Evolutionary conservation across 345 rosid species (phyloP), one percentile per base, ranked within the genome.

Genomic region (Camelina neglecta): DNA sequence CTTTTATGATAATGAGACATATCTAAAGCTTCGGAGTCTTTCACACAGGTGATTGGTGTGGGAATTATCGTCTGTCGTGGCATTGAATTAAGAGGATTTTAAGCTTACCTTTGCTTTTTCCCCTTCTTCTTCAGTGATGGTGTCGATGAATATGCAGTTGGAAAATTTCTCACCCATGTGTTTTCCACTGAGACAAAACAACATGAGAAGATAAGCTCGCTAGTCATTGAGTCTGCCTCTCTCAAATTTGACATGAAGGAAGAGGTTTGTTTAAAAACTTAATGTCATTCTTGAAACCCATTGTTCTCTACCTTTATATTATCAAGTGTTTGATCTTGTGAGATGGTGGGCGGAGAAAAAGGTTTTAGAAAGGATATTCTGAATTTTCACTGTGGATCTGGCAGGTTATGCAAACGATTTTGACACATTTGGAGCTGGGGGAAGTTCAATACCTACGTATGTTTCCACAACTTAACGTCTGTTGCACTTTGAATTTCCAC

Each of bases 341-440:
- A 75, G 58, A 57, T 23, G 26, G 42, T 48, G 39, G 35, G 81
- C 38, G 39, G 23, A 60, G 18, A 36, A 47, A 48, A 35, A 4
- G 9, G 0, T 57, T 57, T 26, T 41, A 3, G 35, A 8, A 20
- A 56, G 44, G 18, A 44, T 21, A 55, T 4, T 74, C 65, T 18
- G 35, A 35, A 48, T 68, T 26, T n/a, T 47, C 62, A 51, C 8
- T 72, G 79, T 51, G 68, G 65, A 60, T 71, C 71, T 83, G 80
- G 67, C 89, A 95, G 99, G 97, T 90, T 75, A 90, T 95, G 89
- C 92, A 86, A 67, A 95, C 97, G 35, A 79, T 95, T 80, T 73
- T 95, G 78, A 90, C 97, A 42, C 95, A 85, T 73, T 75, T 95
- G 90, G 99, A 95, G 83, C 79, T 90, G 85, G 99, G 97, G 53